Base-by-base conservation (phyloP, 306 rosid genomes). In the Casuarina equisetifolia region DNA sequence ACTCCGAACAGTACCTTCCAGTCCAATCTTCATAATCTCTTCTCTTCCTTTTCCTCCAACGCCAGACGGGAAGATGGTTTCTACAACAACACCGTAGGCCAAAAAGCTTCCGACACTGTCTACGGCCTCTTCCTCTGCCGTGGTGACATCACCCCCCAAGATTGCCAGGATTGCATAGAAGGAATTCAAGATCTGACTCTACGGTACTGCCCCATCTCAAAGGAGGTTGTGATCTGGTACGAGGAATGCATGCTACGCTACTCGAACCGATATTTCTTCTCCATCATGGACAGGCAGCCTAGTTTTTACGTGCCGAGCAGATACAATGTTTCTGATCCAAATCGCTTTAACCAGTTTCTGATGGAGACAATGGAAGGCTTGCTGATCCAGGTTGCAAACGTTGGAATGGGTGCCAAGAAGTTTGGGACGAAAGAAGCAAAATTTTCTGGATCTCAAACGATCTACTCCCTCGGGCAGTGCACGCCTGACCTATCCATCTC, bases 1-100 rank as follows among this genome's bases (percentile, higher is more conserved):
- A 86, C 90, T 36, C 45, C 80, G 6, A 72, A 82, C 48, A 79
- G 89, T 49, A 61, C 87, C 79, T 88, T 84, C 82, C 39, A 75
- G 1, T 46, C 74, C 83, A 86, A 90, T 82, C 90, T 90, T 57
- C 68, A 76, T 1, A 64, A 69, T 72, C 83, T 87, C 54, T 79
- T 90, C 70, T 76, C 45, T 43, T 43, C 45, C 45, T 6, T 43
- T 43, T 2, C 45, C 2, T 2, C 45, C 45, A 43, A 43, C 45
- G 45, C 45, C 45, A 43, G 45, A 43, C 45, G 4, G 4, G 45
- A 43, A 43, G 45, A 6, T 43, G 45, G 45, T 43, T 43, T 43
- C 45, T 43, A 43, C 45, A 43, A 43, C 45, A 77, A 77, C 76
- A 69, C 85, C 9, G 32, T 19, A 2, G 32, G 35, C 32, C n/a